Evolutionary conservation across 495 filamentous ascomycete genomes (phyloP), one percentile per base, ranked within the genome.

Genomic region (Aspergillus sparsus): DNA sequence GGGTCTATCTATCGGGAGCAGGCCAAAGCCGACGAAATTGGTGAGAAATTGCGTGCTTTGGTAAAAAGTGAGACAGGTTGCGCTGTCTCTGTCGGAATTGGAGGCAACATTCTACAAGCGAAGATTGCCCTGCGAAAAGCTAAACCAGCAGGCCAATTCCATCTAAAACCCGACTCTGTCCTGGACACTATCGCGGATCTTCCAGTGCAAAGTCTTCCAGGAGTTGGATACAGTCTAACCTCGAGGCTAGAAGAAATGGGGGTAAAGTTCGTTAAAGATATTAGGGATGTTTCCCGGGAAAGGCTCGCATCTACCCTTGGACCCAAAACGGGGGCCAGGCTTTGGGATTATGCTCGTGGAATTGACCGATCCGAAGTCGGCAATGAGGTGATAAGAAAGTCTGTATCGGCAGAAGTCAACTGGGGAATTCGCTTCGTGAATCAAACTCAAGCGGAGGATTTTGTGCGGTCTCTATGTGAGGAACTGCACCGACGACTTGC

Each of bases 341-440:
- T 98, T 7, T 96, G 86, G 83, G 90, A 97, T 54, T 96, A 95
- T 66, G 82, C 93, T 32, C 85, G 92, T 12, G 94, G 94, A 1
- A 91, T 98, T 54, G 95, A 98, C 71, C 79, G 82, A 45, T 79
- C 85, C 0, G 93, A 96, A 71, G 91, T 98, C 32, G 94, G 94
- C 35, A 89, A 92, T 47, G 88, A 92, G 68, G 80, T 83, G 0
- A 68, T 83, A 11, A 84, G 94, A 36, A 97, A 97, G 68, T 97
- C 93, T 0, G 90, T 98, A 11, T 96, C 93, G 2, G 93, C 93
- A 0, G 93, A 98, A 61, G 91, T 98, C 58, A 98, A 97, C 66
- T 98, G 95, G 95, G 94, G 94, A 3, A 94, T 98, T 53, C 86
- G 94, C 33, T 98, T 98, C 65, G 85, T 90, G 55, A 94, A 83